These are phyloP conservation scores for Crucibulum laeve DNA, from an alignment of 768 basidiomycete species.

Conservation along the genomic window DNA sequence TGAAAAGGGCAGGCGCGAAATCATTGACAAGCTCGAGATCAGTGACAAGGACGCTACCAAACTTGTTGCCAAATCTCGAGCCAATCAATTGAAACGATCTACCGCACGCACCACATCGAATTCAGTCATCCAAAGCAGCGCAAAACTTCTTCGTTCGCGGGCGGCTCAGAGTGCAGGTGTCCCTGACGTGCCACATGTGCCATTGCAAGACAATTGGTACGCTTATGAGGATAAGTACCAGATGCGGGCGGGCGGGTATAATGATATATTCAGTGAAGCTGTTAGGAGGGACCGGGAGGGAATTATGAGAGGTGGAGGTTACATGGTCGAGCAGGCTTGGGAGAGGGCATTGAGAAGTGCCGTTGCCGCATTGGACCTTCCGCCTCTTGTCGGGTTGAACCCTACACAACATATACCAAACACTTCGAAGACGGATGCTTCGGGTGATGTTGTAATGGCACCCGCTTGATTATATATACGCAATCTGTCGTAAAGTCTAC, in stretches of 20 bases:
- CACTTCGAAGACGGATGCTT: constrained; percentile 15
- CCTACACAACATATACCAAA: constrained; percentile 5
- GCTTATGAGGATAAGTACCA: constrained; percentile 67
- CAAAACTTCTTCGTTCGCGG: constrained; percentile 53
- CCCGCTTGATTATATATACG: constrained; percentile 21
- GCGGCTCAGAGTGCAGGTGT: constrained; percentile 62
- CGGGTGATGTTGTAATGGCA: constrained; percentile 45
- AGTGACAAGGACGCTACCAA: constrained; percentile 68
- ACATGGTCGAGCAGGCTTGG: constrained; percentile 81
- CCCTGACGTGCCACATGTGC: constrained; percentile 78
- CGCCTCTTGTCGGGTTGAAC: constrained; percentile 37
- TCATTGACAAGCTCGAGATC: constrained; percentile 80
- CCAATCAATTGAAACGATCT: constrained; percentile 58
- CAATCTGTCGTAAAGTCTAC: no score
- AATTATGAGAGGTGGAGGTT: constrained; percentile 81
- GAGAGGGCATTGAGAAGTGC: constrained; percentile 72
- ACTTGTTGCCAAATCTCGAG: constrained; percentile 65
- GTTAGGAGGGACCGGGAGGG: constrained; percentile 74
- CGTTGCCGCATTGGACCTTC: constrained; percentile 67
- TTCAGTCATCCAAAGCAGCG: constrained; percentile 39
- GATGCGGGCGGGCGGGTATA: constrained; percentile 51
- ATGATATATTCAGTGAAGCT: constrained; percentile 72
- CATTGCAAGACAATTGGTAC: constrained; percentile 74
- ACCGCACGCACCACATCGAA: constrained; percentile 50
- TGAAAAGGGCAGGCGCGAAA: constrained; percentile 65